Base-by-base conservation (phyloP, 805 yeast species). In the Saccharomycopsis selenospora region DNA sequence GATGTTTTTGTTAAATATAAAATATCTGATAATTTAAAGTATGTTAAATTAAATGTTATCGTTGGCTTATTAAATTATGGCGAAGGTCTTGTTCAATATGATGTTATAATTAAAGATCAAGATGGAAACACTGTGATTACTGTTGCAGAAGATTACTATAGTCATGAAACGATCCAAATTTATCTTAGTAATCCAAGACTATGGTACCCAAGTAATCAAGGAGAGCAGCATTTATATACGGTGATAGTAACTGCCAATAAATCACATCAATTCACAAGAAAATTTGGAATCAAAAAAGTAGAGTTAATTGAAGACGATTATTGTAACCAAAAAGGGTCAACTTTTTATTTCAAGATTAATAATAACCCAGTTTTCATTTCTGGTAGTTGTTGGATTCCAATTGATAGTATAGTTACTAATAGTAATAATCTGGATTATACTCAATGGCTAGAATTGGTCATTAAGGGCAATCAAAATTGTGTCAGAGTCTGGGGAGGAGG, bases 401-500 rank as follows among this genome's bases (percentile, higher is more conserved):
- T 67, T 1, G 75, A 73, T 54, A 66, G 69, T 1, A 63, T 70
- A 45, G 60, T 60, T 14, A 64, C 71, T 2, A 49, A 50, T 13
- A 52, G 71, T 7, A 60, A 65, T 4, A 52, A 58, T 2, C 43
- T 59, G n/a, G 72, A 70, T 48, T 72, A 72, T 56, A 47, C 55
- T 3, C 55, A 58, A 3, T 68, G 71, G 70, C 52, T 73, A 14
- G 52, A 59, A 26, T 53, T 68, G 24, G 62, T 66, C 24, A 60
- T 58, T 1, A 59, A 62, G 27, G 75, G 75, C 1, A 60, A 71
- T 50, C 75, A 70, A 48, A 68, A 66, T 46, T 69, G 72, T 72
- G 54, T 73, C 29, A 59, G 77, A 36, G 66, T 72, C 2, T 73
- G 77, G 77, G 78, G 72, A 5, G 78, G 78, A 25, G 78, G 78